These are phyloP conservation scores for barrel medic (Medicago truncatula) DNA, from an alignment of 306 rosid species.

Conservation along the genomic window MtrunA17r5.0-ANR NC_053049.1:6367001-6367500, in stretches of 20 bases:
- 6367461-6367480: slow-evolving; percentile 53
- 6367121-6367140: neutral
- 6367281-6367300: slow-evolving; percentile 65
- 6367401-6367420: slow-evolving; percentile 41
- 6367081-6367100: too few species aligned
- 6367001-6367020: too few species aligned
- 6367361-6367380: slow-evolving; percentile 40
- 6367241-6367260: slow-evolving; percentile 48
- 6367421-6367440: slow-evolving; percentile 33
- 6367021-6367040: too few species aligned
- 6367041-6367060: too few species aligned
- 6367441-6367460: slow-evolving; percentile 41
- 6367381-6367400: slow-evolving; percentile 42
- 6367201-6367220: too few species aligned
- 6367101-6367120: too few species aligned
- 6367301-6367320: slow-evolving; percentile 71
- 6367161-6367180: neutral
- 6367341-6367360: slow-evolving; percentile 48
- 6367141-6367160: neutral
- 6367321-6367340: slow-evolving; percentile 77
- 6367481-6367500: slow-evolving; percentile 62
- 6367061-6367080: too few species aligned
- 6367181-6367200: slow-evolving; percentile 15
- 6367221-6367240: too few species aligned
- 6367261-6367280: slow-evolving; percentile 84